Conservation (phyloP, 2,329 filamentous ascomycete genomes). For the Xylariaceae sp. region DNA sequence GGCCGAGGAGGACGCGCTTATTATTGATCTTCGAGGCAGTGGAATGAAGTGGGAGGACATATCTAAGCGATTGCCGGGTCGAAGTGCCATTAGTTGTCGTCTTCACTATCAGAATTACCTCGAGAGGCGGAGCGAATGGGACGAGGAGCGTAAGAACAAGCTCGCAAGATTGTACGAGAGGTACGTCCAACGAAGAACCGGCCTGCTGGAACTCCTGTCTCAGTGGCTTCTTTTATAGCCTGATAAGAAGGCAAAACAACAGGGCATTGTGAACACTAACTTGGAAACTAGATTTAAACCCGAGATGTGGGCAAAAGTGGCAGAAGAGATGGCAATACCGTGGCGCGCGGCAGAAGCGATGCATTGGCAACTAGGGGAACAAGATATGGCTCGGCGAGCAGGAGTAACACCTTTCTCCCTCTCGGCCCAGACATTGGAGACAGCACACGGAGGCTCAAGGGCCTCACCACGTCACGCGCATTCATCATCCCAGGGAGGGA, state of each 20-base stretch:
- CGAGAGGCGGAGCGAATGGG: conserved; percentile 91
- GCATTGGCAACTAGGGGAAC: conserved; percentile 96
- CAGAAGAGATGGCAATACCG: conserved; percentile 91
- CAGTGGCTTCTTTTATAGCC: neutral
- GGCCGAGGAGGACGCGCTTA: conserved; percentile 87
- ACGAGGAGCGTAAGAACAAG: conserved; percentile 97
- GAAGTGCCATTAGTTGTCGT: conserved; percentile 92
- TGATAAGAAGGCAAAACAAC: neutral
- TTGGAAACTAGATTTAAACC: conserved; percentile 78
- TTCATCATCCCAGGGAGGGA: conserved; percentile 55
- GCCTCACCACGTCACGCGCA: conserved; percentile 47
- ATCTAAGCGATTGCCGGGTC: conserved; percentile 85
- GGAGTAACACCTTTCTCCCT: conserved; percentile 87
- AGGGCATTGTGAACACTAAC: conserved; percentile 35
- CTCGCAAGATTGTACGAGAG: conserved; percentile 93
- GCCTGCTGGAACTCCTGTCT: conserved; percentile 8
- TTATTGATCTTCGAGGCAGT: conserved; percentile 86
- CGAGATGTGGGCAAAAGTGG: conserved; percentile 97
- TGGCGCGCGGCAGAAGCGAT: conserved; percentile 97
- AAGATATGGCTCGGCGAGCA: conserved; percentile 91
- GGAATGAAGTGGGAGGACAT: conserved; percentile 99
- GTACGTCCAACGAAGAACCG: conserved; percentile 58
- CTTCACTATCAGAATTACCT: conserved; percentile 98
- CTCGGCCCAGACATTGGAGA: conserved; percentile 60
- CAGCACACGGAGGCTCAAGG: conserved; percentile 49